Conservation (phyloP, 2,329 filamentous ascomycete genomes). For the Colletotrichum sp. region DNA sequence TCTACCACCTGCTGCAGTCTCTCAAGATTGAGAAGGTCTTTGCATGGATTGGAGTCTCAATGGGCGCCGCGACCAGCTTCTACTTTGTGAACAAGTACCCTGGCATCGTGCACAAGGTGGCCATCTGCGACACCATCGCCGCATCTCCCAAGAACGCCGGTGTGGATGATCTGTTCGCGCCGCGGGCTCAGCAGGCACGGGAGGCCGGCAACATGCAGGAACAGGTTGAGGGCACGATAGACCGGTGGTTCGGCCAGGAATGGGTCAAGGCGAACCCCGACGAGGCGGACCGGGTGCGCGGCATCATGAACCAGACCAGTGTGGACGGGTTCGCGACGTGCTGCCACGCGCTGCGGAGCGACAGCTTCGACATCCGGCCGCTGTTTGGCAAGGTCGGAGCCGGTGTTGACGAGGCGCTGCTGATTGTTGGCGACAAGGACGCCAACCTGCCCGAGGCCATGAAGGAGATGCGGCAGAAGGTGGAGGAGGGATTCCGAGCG, state of each 20-base stretch:
- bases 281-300: constrained; percentile 39
- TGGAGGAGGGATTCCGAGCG: constrained; percentile 35
- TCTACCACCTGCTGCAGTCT: constrained; percentile 35
- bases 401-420: constrained; percentile 38
- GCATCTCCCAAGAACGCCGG: constrained; percentile 41
- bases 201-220: constrained; percentile 34
- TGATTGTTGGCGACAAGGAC: constrained; percentile 47
- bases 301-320: constrained; percentile 40
- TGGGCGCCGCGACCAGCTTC: constrained; percentile 47
- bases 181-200: constrained; percentile 37
- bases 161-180: constrained; percentile 38
- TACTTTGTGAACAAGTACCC: constrained; percentile 44
- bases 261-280: constrained; percentile 40
- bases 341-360: constrained; percentile 39
- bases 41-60: constrained; percentile 50
- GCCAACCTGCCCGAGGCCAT: constrained; percentile 44
- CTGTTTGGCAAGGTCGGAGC: constrained; percentile 35
- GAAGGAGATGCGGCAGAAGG: constrained; percentile 38
- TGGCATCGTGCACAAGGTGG: constrained; percentile 39
- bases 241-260: constrained; percentile 45
- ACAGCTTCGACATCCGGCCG: constrained; percentile 44
- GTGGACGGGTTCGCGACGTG: constrained; percentile 48
- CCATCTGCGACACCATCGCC: constrained; percentile 45
- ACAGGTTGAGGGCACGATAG: constrained; percentile 36
- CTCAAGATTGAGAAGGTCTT: constrained; percentile 36